Evolutionary conservation across 441 rosid genomes (phyloP).

Genomic region (Bocquillonia castaneifolia): DNA sequence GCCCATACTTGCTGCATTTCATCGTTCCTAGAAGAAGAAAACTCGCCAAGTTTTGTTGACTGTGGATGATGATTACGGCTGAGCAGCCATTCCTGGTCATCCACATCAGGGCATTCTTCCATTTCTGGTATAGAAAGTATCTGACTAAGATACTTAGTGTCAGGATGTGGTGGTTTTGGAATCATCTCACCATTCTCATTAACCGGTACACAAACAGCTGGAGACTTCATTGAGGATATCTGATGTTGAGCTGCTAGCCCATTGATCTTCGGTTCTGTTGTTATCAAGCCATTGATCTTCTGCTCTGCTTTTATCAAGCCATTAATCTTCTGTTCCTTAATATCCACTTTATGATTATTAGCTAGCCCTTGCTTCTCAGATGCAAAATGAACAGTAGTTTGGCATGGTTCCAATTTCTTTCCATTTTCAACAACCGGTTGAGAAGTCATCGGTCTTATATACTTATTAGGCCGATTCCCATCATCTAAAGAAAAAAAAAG

Average conservation of each 20-base stretch:
- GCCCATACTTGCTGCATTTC: slow-evolving; percentile 48
- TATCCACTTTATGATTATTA: slow-evolving; percentile 29
- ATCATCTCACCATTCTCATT: slow-evolving; percentile 37
- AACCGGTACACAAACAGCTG: slow-evolving; percentile 19
- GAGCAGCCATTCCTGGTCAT: slow-evolving; percentile 49
- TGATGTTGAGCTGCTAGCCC: slow-evolving; percentile 33
- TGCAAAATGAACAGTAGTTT: slow-evolving; percentile 28
- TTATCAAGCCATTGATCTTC: slow-evolving; percentile 43
- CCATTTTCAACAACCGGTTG: slow-evolving; percentile 42
- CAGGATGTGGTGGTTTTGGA: slow-evolving; percentile 49
- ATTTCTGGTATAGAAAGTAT: slow-evolving; percentile 44
- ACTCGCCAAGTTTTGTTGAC: slow-evolving; percentile 29
- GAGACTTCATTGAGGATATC: slow-evolving; percentile 23
- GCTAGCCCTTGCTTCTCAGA: slow-evolving; percentile 31
- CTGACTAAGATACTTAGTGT: slow-evolving; percentile 47
- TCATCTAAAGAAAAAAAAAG: too few species aligned
- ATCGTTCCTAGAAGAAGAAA: slow-evolving; percentile 28
- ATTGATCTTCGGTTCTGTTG: slow-evolving; percentile 28
- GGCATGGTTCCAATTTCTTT: slow-evolving; percentile 35
- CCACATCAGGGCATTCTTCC: slow-evolving; percentile 34
- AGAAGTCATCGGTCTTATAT: slow-evolving; percentile 29
- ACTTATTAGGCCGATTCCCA: slow-evolving; percentile 44
- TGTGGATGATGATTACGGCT: slow-evolving; percentile 18
- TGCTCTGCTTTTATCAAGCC: slow-evolving; percentile 30
- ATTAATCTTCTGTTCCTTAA: slow-evolving; percentile 39